Evolutionary conservation across 140 eudicot genomes (phyloP).

Genomic region (Stevia rebaudiana): DNA sequence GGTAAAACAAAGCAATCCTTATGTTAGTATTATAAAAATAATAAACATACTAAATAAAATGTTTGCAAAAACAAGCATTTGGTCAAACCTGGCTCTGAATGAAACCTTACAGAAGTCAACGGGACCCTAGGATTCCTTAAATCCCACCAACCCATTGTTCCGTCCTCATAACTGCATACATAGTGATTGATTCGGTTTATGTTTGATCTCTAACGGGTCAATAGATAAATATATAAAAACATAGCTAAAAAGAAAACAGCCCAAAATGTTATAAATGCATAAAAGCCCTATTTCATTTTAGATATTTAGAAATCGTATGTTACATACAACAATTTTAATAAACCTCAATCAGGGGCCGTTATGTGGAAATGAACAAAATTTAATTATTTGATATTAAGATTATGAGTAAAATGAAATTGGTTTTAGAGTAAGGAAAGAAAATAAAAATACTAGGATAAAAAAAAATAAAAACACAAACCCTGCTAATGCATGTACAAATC

Average conservation of each 20-base stretch:
- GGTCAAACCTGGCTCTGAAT: conserved; percentile 67
- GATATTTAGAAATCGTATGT: background rate
- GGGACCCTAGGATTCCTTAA: conserved; percentile 62
- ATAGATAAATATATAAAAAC: background rate
- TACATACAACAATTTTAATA: background rate
- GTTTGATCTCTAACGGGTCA: background rate
- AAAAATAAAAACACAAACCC: conserved; percentile 33
- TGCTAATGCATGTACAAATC: conserved; percentile 40
- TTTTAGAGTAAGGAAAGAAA: background rate
- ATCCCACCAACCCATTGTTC: conserved; percentile 93
- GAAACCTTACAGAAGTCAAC: conserved; percentile 58
- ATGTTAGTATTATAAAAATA: no score
- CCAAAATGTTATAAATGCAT: background rate
- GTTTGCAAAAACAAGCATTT: background rate
- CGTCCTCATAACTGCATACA: conserved; percentile 66
- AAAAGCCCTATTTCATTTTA: background rate
- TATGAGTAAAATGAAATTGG: background rate
- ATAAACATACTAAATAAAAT: background rate
- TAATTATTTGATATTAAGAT: background rate
- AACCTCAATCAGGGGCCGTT: background rate
- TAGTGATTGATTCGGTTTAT: background rate
- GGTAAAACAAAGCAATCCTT: conserved; percentile 6
- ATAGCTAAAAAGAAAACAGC: background rate
- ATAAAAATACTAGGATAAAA: background rate
- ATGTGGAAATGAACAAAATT: background rate